Conservation (phyloP, 106 monocot genomes). For the Ottelia alismoides region DNA sequence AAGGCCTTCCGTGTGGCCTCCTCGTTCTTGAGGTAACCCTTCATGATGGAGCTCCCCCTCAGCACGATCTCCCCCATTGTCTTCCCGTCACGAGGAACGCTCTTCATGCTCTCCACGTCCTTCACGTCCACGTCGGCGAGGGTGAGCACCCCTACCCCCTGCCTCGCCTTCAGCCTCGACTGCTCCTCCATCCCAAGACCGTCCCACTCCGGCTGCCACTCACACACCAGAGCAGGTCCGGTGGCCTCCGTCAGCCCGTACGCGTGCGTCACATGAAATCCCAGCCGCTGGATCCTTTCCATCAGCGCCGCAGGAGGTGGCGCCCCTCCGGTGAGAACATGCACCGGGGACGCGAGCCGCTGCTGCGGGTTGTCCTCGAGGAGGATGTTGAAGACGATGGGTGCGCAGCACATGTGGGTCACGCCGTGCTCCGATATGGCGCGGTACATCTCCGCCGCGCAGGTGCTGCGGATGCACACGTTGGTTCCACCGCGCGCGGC, state of each 20-base stretch:
- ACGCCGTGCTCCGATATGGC: slow-evolving; percentile 54
- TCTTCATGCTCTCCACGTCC: slow-evolving; percentile 23
- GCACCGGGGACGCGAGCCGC: slow-evolving; percentile 1
- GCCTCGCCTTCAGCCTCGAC: slow-evolving; percentile 44
- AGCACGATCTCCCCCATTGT: slow-evolving; percentile 74
- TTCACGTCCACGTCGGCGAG: slow-evolving; percentile 52
- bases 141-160: slow-evolving; percentile 59
- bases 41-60: slow-evolving; percentile 81
- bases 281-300: slow-evolving; percentile 36
- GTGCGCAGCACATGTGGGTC: slow-evolving; percentile 93
- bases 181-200: slow-evolving; percentile 5
- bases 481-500: slow-evolving; percentile 80
- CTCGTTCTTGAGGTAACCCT: slow-evolving; percentile 69
- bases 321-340: slow-evolving; percentile 72
- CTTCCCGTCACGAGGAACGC: slow-evolving; percentile 53
- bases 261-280: slow-evolving; percentile 67
- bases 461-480: slow-evolving; percentile 52
- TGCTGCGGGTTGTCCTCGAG: slow-evolving; percentile 13
- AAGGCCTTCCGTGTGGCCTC: slow-evolving; percentile 37
- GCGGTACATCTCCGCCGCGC: slow-evolving; percentile 41
- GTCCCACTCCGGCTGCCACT: slow-evolving; percentile 71
- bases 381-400: slow-evolving; percentile 40
- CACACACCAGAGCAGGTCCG: slow-evolving; percentile 70
- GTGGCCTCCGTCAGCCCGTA: slow-evolving; percentile 90
- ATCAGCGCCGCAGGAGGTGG: slow-evolving; percentile 64